Evolutionary conservation across 768 basidiomycete genomes (phyloP).

Genomic region (Hericium coralloides): DNA sequence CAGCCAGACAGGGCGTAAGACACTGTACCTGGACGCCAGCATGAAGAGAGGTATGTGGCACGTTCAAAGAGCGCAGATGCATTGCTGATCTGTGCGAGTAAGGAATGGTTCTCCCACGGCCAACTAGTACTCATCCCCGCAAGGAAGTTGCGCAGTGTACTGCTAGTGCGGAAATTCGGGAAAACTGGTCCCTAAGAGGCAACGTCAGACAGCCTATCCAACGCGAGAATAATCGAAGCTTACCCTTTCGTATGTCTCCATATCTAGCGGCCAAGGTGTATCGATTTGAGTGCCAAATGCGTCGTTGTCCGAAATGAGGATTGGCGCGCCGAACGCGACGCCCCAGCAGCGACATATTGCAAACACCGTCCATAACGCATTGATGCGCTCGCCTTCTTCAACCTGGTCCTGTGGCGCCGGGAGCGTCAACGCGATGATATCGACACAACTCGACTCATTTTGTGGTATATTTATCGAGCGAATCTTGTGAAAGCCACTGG

Average conservation of each 20-base stretch:
- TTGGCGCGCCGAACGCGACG: slow-evolving; percentile 42
- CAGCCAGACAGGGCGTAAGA: background rate
- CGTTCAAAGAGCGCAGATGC: slow-evolving; percentile 52
- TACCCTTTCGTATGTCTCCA: slow-evolving; percentile 18
- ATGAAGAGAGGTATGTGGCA: slow-evolving; percentile 41
- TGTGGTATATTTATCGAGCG: slow-evolving; percentile 7
- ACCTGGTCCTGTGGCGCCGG: slow-evolving; percentile 31
- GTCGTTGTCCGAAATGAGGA: slow-evolving; percentile 48
- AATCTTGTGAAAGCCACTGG: slow-evolving; percentile 20
- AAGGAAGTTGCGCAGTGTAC: slow-evolving; percentile 43
- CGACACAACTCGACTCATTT: slow-evolving; percentile 7
- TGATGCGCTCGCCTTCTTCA: slow-evolving; percentile 62
- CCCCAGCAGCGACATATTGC: slow-evolving; percentile 48
- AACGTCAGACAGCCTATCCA: slow-evolving; percentile 22
- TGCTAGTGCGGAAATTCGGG: slow-evolving; percentile 34
- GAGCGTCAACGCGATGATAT: slow-evolving; percentile 19
- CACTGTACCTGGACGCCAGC: slow-evolving; percentile 23
- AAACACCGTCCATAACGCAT: slow-evolving; percentile 57
- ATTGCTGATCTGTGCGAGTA: slow-evolving; percentile 39
- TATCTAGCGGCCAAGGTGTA: slow-evolving; percentile 31
- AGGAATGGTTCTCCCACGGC: slow-evolving; percentile 26
- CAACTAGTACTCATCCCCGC: slow-evolving; percentile 24
- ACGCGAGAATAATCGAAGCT: background rate
- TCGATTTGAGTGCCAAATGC: slow-evolving; percentile 28
- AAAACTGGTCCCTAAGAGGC: slow-evolving; percentile 34